Base-by-base conservation (phyloP, 345 rosid genomes). In the Dipteronia dyeriana region DNA sequence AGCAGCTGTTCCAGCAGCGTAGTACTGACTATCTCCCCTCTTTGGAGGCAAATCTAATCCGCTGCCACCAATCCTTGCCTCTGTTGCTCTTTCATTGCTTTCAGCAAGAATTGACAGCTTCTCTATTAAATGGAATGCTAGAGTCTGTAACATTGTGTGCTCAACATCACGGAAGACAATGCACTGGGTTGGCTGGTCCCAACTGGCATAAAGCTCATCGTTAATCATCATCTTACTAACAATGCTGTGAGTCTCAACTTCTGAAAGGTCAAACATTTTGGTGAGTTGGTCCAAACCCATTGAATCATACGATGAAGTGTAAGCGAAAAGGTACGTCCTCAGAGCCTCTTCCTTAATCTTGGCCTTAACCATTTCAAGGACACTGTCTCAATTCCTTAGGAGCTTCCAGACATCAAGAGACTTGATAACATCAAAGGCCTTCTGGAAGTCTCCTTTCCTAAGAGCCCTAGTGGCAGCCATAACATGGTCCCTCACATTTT, bases 151-250 rank as follows among this genome's bases (percentile, higher is more conserved):
- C 87, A 91, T 93, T 29, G 89, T 79, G 74, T 87, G 87, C 84
- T 88, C 88, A 23, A 90, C 88, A 38, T 89, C 89, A n/a, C 87
- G 95, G 94, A 95, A 90, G 82, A 91, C 71, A 9, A 93, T 70
- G 73, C 97, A 91, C 4, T 49, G 80, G 13, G 95, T 90, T 47
- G 97, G 95, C 84, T 95, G 97, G 82, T 95, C 97, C 98, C 97
- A 95, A 70, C 87, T 87, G 45, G 96, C 94, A 29, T 79, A 87
- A 31, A 93, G 91, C 81, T 93, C 94, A 73, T 93, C 92, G 19
- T 83, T 88, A 77, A 93, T 88, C 95, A 92, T 90, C 97, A 93
- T 88, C 87, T 90, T 95, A 89, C 97, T 93, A 29, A 89, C 91
- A 8, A 87, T 76, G 82, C 95, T 76, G 72, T 89, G 97, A 29